Evolutionary conservation across 2,329 filamentous ascomycete genomes (phyloP).

Genomic region (Didymella exigua): DNA sequence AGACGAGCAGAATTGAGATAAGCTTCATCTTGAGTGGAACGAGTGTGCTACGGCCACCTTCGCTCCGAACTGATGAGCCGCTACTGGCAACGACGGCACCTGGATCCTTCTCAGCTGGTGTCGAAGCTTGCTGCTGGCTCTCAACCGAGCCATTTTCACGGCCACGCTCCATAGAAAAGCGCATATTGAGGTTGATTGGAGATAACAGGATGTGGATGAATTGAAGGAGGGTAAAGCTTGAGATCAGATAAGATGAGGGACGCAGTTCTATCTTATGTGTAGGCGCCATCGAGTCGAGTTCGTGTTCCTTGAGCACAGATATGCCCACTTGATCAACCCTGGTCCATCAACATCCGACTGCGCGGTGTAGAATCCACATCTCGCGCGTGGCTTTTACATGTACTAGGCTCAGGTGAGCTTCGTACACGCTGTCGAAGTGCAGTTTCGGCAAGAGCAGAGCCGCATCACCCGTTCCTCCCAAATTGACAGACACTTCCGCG

Average conservation of each 20-base stretch:
- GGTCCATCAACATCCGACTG: slow-evolving; percentile 7
- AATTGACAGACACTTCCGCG: neutral
- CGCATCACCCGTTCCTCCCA: neutral
- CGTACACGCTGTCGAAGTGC: neutral
- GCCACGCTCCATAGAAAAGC: slow-evolving; percentile 7
- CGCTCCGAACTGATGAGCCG: slow-evolving; percentile 10
- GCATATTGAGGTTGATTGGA: neutral
- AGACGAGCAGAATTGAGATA: slow-evolving; percentile 57
- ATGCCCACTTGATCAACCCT: neutral
- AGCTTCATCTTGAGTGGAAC: slow-evolving; percentile 40
- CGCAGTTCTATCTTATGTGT: slow-evolving; percentile 5
- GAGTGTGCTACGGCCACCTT: slow-evolving; percentile 4
- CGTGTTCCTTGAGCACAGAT: slow-evolving; percentile 2
- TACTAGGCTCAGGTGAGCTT: neutral
- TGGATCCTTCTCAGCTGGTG: slow-evolving; percentile 7
- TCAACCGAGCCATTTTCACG: neutral
- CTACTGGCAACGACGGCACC: slow-evolving; percentile 14
- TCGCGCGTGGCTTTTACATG: neutral
- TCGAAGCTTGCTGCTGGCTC: slow-evolving; percentile 1
- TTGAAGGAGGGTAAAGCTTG: neutral
- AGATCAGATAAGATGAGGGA: slow-evolving; percentile 18
- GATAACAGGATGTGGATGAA: neutral
- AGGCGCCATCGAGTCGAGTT: neutral
- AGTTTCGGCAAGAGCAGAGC: neutral
- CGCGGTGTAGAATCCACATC: neutral